A percentile compares a stretch with the other conserved stretches of the same genome.
phyloP scores from a whole-genome alignment of 352 stramenopile genomes.

The Globisporangium orthogonon region DNA sequence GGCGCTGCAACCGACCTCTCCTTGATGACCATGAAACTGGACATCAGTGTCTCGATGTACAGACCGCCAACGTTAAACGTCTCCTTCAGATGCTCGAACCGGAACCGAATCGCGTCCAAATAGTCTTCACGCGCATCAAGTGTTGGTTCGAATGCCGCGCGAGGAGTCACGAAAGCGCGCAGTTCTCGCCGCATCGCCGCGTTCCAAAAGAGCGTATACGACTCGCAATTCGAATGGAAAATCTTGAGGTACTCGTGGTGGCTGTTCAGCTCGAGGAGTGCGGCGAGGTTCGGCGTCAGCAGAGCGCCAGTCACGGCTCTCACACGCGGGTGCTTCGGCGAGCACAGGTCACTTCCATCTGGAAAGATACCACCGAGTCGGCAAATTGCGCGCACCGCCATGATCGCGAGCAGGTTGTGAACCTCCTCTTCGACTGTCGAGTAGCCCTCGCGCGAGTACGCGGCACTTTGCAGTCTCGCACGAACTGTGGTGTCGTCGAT shows the following conservation, averaged over 20 bases:
- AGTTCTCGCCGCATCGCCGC: conserved; percentile 64
- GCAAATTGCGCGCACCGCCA: conserved; percentile 59
- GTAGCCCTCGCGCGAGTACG: conserved; percentile 34
- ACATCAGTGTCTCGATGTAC: conserved; percentile 74
- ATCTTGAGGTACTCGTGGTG: conserved; percentile 83
- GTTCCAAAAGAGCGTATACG: conserved; percentile 82
- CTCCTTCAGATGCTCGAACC: conserved; percentile 60
- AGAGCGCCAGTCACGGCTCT: conserved; percentile 41
- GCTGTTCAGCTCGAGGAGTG: conserved; percentile 49
- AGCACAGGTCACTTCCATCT: conserved; percentile 39
- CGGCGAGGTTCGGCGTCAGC: conserved; percentile 70
- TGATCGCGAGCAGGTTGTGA: conserved; percentile 71
- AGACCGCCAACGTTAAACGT: conserved; percentile 58
- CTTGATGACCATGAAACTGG: conserved; percentile 58
- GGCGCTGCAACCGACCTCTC: conserved; percentile 33
- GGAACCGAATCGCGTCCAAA: conserved; percentile 46
- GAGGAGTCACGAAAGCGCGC: conserved; percentile 40
- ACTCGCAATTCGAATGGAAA: conserved; percentile 71
- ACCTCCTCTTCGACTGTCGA: conserved; percentile 36
- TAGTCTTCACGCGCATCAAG: conserved; percentile 35
- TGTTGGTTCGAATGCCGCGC: conserved; percentile 26
- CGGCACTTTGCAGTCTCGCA: conserved; percentile 27
- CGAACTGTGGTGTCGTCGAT: conserved; percentile 50
- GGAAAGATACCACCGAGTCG: conserved; percentile 60
- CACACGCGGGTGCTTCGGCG: conserved; percentile 35